Percentiles rank a stretch among this genome's conserved stretches.
phyloP scores from a whole-genome alignment of 345 rosid species.

The Sisymbrium irio region DNA sequence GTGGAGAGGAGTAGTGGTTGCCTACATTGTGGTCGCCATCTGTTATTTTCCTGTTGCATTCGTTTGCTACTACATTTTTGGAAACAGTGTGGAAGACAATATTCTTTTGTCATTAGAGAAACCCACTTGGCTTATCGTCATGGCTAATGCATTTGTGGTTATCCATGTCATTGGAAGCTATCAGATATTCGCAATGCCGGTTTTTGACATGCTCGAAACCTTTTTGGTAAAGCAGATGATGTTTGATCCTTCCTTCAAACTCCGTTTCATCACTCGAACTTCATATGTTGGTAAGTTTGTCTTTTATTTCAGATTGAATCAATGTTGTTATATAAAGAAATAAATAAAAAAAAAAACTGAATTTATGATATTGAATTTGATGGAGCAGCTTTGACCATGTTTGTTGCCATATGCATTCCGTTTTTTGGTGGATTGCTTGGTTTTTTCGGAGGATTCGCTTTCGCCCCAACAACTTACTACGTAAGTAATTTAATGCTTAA shows the following conservation, averaged over 20 bases:
- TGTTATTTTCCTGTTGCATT: constrained; percentile 86
- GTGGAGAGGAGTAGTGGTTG: constrained; percentile 84
- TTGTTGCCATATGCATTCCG: constrained; percentile 58
- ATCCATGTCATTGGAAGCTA: constrained; percentile 88
- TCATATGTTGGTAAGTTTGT: constrained; percentile 63
- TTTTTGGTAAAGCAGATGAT: constrained; percentile 50
- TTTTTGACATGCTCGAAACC: constrained; percentile 85
- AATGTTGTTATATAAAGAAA: too few species aligned
- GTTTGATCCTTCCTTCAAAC: constrained; percentile 48
- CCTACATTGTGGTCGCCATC: constrained; percentile 62
- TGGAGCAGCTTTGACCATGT: constrained; percentile 67
- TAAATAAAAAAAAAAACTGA: too few species aligned
- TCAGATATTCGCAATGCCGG: constrained; percentile 80
- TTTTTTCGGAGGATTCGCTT: constrained; percentile 87
- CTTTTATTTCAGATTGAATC: too few species aligned
- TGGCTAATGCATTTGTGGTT: constrained; percentile 73
- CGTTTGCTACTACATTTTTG: constrained; percentile 55
- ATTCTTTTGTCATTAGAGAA: constrained; percentile 59
- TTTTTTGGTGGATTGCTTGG: constrained; percentile 81
- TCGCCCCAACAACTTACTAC: constrained; percentile 77
- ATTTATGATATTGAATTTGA: not conserved
- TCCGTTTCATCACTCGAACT: constrained; percentile 63
- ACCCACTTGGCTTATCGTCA: constrained; percentile 69
- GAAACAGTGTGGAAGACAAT: constrained; percentile 63
- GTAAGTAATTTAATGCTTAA: constrained; percentile 36